phyloP scores from a whole-genome alignment of 1,284 basidiomycete species.

The Uromyces viciae-fabae region DNA sequence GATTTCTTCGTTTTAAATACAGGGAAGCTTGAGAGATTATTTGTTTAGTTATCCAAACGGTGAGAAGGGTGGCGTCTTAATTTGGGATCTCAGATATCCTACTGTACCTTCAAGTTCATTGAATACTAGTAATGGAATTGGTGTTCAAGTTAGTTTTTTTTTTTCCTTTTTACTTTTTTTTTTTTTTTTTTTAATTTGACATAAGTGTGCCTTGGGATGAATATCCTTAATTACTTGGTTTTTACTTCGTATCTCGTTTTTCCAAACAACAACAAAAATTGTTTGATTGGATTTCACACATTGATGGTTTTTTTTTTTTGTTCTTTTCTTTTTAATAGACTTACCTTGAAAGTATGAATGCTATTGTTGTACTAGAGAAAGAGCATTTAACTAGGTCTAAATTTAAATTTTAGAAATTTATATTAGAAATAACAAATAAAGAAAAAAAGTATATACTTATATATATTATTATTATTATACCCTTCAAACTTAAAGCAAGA shows the following conservation, averaged over 20 bases:
- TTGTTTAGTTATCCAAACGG: constrained; percentile 34
- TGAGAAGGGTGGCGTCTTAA: background rate
- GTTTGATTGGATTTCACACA: no score
- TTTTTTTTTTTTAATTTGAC: background rate
- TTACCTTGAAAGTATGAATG: background rate
- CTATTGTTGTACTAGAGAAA: background rate
- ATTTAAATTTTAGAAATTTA: background rate
- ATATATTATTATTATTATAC: background rate
- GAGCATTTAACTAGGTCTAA: background rate
- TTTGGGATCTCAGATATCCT: constrained; percentile 36
- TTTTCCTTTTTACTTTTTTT: background rate
- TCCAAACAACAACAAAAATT: no score
- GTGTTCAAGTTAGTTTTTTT: background rate
- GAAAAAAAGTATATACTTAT: background rate
- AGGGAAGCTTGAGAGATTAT: constrained; percentile 33
- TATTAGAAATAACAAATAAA: background rate
- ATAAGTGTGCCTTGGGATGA: no score
- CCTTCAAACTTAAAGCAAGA: no score
- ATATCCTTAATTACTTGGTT: no score
- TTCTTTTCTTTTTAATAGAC: background rate
- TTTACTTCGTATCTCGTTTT: background rate
- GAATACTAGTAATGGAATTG: background rate
- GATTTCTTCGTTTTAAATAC: background rate
- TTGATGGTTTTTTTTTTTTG: background rate
- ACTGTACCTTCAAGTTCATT: background rate